Conservation (phyloP, 2,329 filamentous ascomycete genomes). For the Trichoderma koningii region DNA sequence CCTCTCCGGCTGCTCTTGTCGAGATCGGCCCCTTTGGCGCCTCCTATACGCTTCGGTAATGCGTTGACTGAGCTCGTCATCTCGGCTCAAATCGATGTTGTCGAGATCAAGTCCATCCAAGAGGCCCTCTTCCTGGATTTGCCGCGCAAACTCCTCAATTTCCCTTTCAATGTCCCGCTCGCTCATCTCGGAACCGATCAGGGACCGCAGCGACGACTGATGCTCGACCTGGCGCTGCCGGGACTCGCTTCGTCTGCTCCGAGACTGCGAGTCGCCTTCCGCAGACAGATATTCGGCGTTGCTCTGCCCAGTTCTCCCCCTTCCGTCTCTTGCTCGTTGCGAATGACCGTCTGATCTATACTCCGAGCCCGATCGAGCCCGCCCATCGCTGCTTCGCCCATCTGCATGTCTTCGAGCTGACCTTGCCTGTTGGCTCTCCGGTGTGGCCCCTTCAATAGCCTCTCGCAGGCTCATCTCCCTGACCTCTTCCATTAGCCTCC, state of each 20-base stretch:
- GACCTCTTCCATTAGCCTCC: constrained; percentile 69
- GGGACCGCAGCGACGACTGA: constrained; percentile 81
- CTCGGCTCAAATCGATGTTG: constrained; percentile 78
- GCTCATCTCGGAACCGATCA: constrained; percentile 78
- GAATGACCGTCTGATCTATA: constrained; percentile 38
- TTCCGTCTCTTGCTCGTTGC: constrained; percentile 33
- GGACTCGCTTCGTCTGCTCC: constrained; percentile 49
- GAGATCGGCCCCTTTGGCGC: constrained; percentile 66
- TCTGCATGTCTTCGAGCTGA: constrained; percentile 38
- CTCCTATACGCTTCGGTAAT: constrained; percentile 87
- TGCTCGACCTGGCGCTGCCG: constrained; percentile 72
- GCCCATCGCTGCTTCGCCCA: constrained; percentile 39
- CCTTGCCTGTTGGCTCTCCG: constrained; percentile 24
- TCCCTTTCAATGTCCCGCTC: constrained; percentile 80
- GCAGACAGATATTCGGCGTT: constrained; percentile 44
- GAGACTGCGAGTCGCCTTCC: constrained; percentile 35
- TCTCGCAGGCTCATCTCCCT: constrained; percentile 73
- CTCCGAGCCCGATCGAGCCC: constrained; percentile 38
- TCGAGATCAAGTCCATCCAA: constrained; percentile 87
- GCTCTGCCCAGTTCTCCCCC: constrained; percentile 34
- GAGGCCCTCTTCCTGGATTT: constrained; percentile 85
- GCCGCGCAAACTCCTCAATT: constrained; percentile 84
- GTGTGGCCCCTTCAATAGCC: constrained; percentile 45
- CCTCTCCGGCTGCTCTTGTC: constrained; percentile 48
- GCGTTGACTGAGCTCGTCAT: constrained; percentile 86